phyloP scores from a whole-genome alignment of 2,329 filamentous ascomycete species.

The Cladorrhinum sp. region DNA sequence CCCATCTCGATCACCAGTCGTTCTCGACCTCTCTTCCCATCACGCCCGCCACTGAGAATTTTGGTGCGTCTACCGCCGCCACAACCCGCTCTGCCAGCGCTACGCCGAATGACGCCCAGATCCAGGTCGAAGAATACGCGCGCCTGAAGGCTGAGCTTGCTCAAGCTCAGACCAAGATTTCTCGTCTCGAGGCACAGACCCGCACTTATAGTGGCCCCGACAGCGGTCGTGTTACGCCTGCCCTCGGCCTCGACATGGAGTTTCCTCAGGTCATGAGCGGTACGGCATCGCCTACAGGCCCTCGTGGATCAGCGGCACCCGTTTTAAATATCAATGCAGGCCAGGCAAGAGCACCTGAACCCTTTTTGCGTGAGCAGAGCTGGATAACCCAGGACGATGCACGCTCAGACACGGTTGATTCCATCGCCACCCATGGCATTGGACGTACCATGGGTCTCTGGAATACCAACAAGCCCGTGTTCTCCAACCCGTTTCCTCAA shows the following conservation, averaged over 20 bases:
- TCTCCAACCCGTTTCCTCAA: conserved; percentile 30
- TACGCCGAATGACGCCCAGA: conserved; percentile 41
- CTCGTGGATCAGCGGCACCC: conserved; percentile 19
- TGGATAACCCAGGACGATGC: conserved; percentile 56
- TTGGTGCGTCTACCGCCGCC: conserved; percentile 45
- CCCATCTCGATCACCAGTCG: conserved; percentile 47
- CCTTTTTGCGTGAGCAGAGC: conserved; percentile 41
- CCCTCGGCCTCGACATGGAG: conserved; percentile 38
- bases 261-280: conserved; percentile 29
- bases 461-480: conserved; percentile 47
- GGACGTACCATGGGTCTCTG: conserved; percentile 56
- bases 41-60: conserved; percentile 56
- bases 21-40: conserved; percentile 60
- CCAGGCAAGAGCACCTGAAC: conserved; percentile 38
- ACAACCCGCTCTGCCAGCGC: conserved; percentile 53
- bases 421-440: conserved; percentile 49
- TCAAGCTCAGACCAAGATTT: conserved; percentile 66
- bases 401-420: conserved; percentile 56
- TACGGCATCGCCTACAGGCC: conserved; percentile 16
- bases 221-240: conserved; percentile 52
- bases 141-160: conserved; percentile 70
- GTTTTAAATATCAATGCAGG: conserved; percentile 20
- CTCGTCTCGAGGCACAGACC: conserved; percentile 64
- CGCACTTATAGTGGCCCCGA: conserved; percentile 43
- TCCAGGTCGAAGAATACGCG: conserved; percentile 56